Conservation (phyloP, 176 grass and related monocot genomes). For the Musa beccarii region DNA sequence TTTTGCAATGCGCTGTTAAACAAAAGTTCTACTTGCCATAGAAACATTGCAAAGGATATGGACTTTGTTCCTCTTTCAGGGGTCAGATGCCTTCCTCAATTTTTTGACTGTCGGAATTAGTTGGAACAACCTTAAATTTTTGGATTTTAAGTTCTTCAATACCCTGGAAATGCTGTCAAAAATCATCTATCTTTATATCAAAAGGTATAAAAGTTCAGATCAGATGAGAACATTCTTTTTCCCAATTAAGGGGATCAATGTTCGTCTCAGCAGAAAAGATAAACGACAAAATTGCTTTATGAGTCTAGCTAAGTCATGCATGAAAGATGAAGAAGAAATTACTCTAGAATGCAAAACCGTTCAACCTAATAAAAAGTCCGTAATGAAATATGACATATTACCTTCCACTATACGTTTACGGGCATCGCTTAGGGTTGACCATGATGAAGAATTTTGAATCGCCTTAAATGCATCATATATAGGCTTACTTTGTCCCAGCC, state of each 20-base stretch:
- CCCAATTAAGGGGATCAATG: too few species aligned
- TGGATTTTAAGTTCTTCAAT: too few species aligned
- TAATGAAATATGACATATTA: constrained; percentile 10
- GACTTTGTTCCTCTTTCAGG: background rate
- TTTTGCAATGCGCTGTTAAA: too few species aligned
- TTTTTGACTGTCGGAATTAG: background rate
- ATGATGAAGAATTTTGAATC: constrained; percentile 62
- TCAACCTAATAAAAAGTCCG: background rate
- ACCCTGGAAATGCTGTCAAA: background rate
- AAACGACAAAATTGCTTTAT: too few species aligned
- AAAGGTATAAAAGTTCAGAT: background rate
- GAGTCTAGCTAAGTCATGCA: too few species aligned
- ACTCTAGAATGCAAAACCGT: too few species aligned
- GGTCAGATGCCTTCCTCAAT: background rate
- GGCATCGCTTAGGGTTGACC: constrained; percentile 60
- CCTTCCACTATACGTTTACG: constrained; percentile 82
- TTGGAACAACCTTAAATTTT: background rate
- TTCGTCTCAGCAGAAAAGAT: too few species aligned
- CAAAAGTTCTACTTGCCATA: too few species aligned
- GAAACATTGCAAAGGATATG: background rate
- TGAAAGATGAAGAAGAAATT: too few species aligned
- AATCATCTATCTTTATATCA: background rate
- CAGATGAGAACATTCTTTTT: too few species aligned
- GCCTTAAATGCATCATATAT: constrained; percentile 80
- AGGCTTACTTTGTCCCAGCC: constrained; percentile 82